Conservation (phyloP, 768 basidiomycete species). For the Phylloporus sp. region DNA sequence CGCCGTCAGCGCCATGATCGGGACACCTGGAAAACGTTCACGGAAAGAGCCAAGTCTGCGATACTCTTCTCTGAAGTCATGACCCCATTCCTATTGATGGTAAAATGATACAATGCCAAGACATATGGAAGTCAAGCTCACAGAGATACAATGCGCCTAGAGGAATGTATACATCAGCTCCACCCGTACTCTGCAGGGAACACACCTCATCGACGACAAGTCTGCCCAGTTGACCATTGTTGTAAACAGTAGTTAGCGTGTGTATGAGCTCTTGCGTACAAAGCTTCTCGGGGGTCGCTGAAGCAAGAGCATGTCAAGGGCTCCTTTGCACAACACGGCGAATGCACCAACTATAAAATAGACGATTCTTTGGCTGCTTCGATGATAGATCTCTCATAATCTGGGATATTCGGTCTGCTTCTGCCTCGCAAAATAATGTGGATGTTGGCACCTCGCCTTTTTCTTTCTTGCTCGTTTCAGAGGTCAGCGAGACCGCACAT, state of each 20-base stretch:
- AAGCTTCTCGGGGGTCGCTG: conserved; percentile 77
- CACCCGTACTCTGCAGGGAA: conserved; percentile 3
- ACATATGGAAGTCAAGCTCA: conserved; percentile 26
- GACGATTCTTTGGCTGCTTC: conserved; percentile 49
- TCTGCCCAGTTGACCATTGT: conserved; percentile 57
- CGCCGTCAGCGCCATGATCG: conserved; percentile 85
- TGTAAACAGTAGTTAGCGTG: conserved; percentile 46
- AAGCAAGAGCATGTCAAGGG: not conserved
- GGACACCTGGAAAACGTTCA: conserved; percentile 57
- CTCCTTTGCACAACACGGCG: not conserved
- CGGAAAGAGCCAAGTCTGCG: conserved; percentile 68
- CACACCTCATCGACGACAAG: conserved; percentile 78
- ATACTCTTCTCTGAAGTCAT: conserved; percentile 74
- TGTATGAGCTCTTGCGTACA: conserved; percentile 48
- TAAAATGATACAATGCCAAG: not conserved
- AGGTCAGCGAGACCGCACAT: conserved; percentile 56
- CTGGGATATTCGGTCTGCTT: conserved; percentile 32
- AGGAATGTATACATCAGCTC: not conserved
- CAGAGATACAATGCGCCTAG: conserved; percentile 82
- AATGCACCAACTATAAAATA: conserved; percentile 64
- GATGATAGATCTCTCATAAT: conserved; percentile 58
- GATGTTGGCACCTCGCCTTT: conserved; percentile 46
- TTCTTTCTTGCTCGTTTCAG: conserved; percentile 54
- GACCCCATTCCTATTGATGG: conserved; percentile 68
- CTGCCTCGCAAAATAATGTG: not conserved